These are phyloP conservation scores for Eucalyptus marginata DNA, from an alignment of 345 rosid genomes.

Conservation along the genomic window DNA sequence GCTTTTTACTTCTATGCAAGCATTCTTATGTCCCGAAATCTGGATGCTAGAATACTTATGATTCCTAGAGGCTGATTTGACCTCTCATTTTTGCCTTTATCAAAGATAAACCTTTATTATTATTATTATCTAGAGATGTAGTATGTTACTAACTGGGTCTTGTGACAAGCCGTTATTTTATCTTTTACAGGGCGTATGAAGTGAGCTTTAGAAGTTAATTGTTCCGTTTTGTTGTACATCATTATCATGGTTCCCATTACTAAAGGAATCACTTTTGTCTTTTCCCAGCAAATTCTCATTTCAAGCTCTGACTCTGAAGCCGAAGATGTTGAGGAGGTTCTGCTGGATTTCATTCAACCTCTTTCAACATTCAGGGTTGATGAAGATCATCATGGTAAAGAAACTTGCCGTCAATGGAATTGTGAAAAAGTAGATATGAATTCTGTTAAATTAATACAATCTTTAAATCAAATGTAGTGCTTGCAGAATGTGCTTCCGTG, in stretches of 20 bases:
- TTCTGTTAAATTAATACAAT: neutral
- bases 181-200: neutral
- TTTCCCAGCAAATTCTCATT: conserved; percentile 18
- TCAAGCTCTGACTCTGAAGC: conserved; percentile 55
- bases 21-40: neutral
- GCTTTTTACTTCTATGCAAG: neutral
- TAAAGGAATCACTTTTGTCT: neutral
- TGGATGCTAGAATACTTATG: neutral
- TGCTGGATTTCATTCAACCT: conserved; percentile 32
- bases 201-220: neutral
- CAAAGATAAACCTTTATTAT: neutral
- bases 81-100: neutral
- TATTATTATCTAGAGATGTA: neutral
- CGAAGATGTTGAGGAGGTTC: conserved; percentile 21
- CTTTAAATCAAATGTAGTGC: conserved; percentile 5
- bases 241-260: neutral
- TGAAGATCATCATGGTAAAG: conserved; percentile 12
- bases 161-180: neutral
- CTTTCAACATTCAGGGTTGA: conserved; percentile 44
- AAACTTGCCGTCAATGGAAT: neutral
- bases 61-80: neutral
- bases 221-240: neutral
- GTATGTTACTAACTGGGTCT: neutral
- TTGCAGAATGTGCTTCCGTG: conserved; percentile 2
- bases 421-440: neutral